Evolutionary conservation across 2,329 filamentous ascomycete species (phyloP).

Genomic region (Coleophoma eucalyptorum): DNA sequence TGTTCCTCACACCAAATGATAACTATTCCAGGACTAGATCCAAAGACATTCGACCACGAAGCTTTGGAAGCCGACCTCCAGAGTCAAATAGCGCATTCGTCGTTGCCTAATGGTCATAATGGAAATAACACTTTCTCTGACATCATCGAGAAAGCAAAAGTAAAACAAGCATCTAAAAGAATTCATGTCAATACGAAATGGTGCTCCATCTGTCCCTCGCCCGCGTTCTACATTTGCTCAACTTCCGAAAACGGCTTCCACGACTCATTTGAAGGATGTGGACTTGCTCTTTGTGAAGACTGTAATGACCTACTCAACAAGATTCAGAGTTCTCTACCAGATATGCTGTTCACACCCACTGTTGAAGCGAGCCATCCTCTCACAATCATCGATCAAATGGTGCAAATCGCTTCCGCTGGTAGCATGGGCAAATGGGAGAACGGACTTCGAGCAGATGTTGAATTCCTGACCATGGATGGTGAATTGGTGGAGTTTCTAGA

Average conservation of each 20-base stretch:
- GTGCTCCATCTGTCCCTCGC: slow-evolving; percentile 20
- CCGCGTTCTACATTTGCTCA: slow-evolving; percentile 12
- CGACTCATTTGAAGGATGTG: slow-evolving; percentile 11
- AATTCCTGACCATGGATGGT: slow-evolving; percentile 11
- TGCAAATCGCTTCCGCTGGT: slow-evolving; percentile 1
- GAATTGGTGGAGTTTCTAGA: slow-evolving; percentile 8
- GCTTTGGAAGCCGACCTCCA: slow-evolving; percentile 4
- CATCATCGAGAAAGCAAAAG: no score
- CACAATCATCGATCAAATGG: background rate
- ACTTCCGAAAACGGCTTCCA: background rate
- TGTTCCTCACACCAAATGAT: slow-evolving; percentile 14
- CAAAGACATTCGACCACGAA: slow-evolving; percentile 5
- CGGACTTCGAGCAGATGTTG: slow-evolving; percentile 16
- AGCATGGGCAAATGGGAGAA: background rate
- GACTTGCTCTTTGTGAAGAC: slow-evolving; percentile 17
- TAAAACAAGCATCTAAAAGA: slow-evolving; percentile 6
- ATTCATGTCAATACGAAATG: slow-evolving; percentile 7
- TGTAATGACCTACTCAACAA: slow-evolving; percentile 9
- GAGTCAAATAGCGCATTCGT: background rate
- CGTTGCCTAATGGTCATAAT: no score
- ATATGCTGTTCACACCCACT: background rate
- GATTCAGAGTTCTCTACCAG: slow-evolving; percentile 1
- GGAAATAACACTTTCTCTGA: no score
- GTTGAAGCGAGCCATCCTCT: no score
- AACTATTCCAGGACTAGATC: slow-evolving; percentile 7